These are phyloP conservation scores for Rugosomyces carneus DNA, from an alignment of 1,284 basidiomycete species.

Conservation along the genomic window DNA sequence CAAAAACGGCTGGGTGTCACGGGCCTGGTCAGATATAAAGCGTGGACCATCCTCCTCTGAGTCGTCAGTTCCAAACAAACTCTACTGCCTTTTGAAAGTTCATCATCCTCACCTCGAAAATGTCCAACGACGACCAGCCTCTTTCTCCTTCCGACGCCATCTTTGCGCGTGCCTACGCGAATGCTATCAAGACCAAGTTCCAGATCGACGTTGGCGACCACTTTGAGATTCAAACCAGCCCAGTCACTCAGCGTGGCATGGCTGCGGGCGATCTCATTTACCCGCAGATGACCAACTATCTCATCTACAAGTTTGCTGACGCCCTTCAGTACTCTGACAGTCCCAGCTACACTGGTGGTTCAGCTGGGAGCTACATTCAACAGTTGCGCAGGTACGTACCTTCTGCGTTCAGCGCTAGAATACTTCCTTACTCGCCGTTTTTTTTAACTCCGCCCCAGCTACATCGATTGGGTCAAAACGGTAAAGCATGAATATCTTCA, in stretches of 20 bases:
- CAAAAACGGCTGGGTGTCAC: too few species aligned
- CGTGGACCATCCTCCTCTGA: too few species aligned
- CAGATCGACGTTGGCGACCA: not conserved
- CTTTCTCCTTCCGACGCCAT: not conserved
- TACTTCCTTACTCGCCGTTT: not conserved
- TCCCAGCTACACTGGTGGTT: not conserved
- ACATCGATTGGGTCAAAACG: too few species aligned
- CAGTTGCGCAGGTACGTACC: conserved; percentile 3
- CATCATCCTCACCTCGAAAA: not conserved
- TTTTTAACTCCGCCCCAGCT: too few species aligned
- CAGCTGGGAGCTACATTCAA: not conserved
- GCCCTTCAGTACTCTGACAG: conserved; percentile 2
- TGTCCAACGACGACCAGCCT: not conserved
- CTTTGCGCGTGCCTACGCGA: not conserved
- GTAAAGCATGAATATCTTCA: too few species aligned
- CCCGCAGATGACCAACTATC: not conserved
- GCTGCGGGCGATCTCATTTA: conserved; percentile 2
- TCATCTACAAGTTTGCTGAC: conserved; percentile 5
- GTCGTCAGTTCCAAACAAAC: too few species aligned
- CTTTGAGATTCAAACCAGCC: not conserved
- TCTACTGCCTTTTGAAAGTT: not conserved
- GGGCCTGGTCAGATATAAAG: too few species aligned
- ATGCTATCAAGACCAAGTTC: not conserved
- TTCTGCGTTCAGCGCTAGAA: not conserved
- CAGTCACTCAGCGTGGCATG: conserved; percentile 1